Evolutionary conservation across 768 basidiomycete species (phyloP).

Genomic region (Suillus placidus): DNA sequence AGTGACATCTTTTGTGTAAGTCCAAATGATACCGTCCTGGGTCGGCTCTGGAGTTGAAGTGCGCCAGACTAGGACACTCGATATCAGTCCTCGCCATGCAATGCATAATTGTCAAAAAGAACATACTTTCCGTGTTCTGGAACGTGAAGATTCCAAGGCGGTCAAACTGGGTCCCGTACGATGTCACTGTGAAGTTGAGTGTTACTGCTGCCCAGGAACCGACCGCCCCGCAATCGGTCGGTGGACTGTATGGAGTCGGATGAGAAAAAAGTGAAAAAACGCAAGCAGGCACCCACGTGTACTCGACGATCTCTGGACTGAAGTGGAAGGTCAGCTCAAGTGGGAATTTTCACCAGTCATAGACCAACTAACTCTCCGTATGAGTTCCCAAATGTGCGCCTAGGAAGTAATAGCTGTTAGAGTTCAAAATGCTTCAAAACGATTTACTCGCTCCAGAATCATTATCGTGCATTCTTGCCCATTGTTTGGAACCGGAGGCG

Average conservation of each 20-base stretch:
- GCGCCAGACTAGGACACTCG: slow-evolving; percentile 60
- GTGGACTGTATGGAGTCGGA: slow-evolving; percentile 49
- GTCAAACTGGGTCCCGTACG: slow-evolving; percentile 78
- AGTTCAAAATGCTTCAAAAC: slow-evolving; percentile 4
- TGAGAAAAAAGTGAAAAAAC: not conserved
- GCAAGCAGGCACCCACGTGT: slow-evolving; percentile 44
- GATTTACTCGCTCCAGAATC: slow-evolving; percentile 57
- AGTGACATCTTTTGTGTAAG: slow-evolving; percentile 74
- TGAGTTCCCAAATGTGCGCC: slow-evolving; percentile 74
- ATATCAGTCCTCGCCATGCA: not conserved
- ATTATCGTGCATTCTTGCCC: slow-evolving; percentile 64
- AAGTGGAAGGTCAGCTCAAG: not conserved
- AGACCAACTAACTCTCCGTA: slow-evolving; percentile 57
- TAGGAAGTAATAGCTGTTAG: slow-evolving; percentile 24
- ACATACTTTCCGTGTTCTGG: slow-evolving; percentile 74
- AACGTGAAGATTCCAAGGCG: slow-evolving; percentile 74
- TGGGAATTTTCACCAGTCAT: not conserved
- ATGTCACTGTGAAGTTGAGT: slow-evolving; percentile 76
- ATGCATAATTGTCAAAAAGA: not conserved
- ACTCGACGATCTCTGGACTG: slow-evolving; percentile 67
- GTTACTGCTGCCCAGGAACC: slow-evolving; percentile 79
- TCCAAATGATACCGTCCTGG: slow-evolving; percentile 74
- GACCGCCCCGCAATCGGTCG: slow-evolving; percentile 66
- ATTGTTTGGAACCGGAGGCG: slow-evolving; percentile 65
- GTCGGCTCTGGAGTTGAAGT: slow-evolving; percentile 82